Base-by-base conservation (phyloP, 2,329 filamentous ascomycete genomes). In the Clonostachys rosea region DNA sequence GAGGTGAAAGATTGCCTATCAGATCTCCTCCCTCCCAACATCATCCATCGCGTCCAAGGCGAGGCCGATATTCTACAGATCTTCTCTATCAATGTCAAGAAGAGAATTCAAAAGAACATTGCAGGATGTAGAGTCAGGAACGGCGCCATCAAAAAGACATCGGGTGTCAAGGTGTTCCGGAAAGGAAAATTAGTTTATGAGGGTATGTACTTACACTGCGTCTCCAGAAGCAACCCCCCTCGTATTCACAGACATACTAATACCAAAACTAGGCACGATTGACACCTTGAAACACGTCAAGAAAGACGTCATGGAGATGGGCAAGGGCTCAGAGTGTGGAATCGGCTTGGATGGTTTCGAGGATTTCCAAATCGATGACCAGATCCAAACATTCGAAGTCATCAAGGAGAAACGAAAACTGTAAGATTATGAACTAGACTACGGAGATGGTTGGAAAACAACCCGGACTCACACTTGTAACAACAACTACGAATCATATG, bases 251-350 rank as follows among this genome's bases (percentile, higher is more conserved):
- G 8, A n/a, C 3, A 42, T 42, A 11, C 20, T 42, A 42, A 42
- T 20, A 11, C 42, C 41, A 30, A 46, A 18, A 11, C 14, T 49
- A 96, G 92, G 91, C 54, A 78, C 77, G 45, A 80, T 97, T 40
- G 78, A 82, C 16, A 89, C 89, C 2, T 81, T 99, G 49, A 96
- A 94, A 71, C 88, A 95, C 59, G 83, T 87, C 64, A 96, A 97
- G 76, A 95, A 95, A 64, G 89, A 96, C 54, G 88, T 94, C 33
- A 73, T 75, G 42, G 89, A 96, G 60, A 94, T 95, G 83, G 84
- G 83, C 58, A 97, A 95, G 69, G 91, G 91, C 49, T 82, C 79
- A n/a, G 94, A 99, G 67, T 99, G 94, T 59, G 94, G 94, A 54
- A 85, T 99, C 55, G 84, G 82, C 45, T 92, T 99, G 59, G 83